Conservation (phyloP, 306 rosid genomes). For the Dryas alaskensis region DNA sequence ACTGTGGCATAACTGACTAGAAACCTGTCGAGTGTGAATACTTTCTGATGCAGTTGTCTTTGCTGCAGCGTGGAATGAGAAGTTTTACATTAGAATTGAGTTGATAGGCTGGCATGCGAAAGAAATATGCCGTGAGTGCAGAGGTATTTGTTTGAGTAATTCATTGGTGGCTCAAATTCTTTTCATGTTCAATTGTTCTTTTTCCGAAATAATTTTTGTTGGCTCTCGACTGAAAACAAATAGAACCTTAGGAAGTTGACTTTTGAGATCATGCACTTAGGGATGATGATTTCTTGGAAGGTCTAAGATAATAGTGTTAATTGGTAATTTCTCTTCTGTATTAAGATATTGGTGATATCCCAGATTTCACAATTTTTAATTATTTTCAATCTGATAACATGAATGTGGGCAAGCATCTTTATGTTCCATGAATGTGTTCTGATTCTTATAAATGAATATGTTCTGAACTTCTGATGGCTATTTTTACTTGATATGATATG, state of each 20-base stretch:
- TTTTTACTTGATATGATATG: background rate
- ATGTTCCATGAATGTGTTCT: too few species aligned
- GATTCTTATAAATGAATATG: too few species aligned
- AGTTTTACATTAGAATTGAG: conserved; percentile 18
- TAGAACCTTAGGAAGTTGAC: conserved; percentile 20
- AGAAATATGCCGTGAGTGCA: conserved; percentile 28
- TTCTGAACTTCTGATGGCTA: too few species aligned
- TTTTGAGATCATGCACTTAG: conserved; percentile 28
- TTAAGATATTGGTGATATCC: background rate
- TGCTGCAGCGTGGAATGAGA: conserved; percentile 18
- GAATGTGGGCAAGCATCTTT: background rate
- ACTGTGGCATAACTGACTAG: conserved; percentile 26
- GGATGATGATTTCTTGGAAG: conserved; percentile 30
- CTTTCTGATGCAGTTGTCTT: conserved; percentile 25
- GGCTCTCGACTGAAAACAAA: conserved; percentile 4
- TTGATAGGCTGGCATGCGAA: conserved; percentile 33
- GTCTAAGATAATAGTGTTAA: background rate
- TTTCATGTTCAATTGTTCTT: conserved; percentile 11
- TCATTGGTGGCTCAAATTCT: conserved; percentile 23
- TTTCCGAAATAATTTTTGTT: conserved; percentile 34
- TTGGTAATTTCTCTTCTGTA: background rate
- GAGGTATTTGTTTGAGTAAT: conserved; percentile 38
- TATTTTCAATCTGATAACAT: background rate
- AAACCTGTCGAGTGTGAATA: conserved; percentile 38
- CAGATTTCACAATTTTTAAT: background rate